Conservation (phyloP, 352 stramenopile species). For the Globisporangium solare region DNA sequence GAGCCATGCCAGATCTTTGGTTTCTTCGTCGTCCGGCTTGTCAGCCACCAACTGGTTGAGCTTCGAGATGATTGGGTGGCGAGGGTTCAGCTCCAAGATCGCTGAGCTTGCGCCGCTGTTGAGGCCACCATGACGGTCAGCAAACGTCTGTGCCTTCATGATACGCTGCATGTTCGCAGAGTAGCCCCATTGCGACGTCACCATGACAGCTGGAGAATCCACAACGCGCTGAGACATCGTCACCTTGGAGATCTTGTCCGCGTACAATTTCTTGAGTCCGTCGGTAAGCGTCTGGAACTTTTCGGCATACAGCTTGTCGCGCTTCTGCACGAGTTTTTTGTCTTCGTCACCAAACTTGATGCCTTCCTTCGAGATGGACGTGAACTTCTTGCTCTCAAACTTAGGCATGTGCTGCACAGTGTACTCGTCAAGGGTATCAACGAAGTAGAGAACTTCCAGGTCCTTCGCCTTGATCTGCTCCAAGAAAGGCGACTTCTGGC, state of each 20-base stretch:
- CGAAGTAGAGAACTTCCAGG: constrained; percentile 98
- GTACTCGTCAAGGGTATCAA: constrained; percentile 99
- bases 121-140: constrained; percentile 47
- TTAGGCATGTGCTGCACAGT: constrained; percentile 93
- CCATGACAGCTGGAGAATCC: constrained; percentile 94
- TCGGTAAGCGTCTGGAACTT: constrained; percentile 96
- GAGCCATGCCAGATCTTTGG: constrained; percentile 94
- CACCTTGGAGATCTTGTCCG: constrained; percentile 93
- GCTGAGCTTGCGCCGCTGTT: constrained; percentile 53
- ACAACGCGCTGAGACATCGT: constrained; percentile 93
- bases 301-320: constrained; percentile 95
- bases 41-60: constrained; percentile 83
- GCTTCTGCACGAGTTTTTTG: constrained; percentile 91
- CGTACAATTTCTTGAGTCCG: constrained; percentile 95
- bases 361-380: constrained; percentile 97
- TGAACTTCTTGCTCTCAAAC: constrained; percentile 94
- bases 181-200: constrained; percentile 96
- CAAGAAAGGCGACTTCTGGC: constrained; percentile 95
- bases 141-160: constrained; percentile 97
- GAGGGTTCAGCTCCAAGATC: constrained; percentile 98
- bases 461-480: constrained; percentile 96
- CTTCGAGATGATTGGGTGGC: constrained; percentile 97
- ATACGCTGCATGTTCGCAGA: constrained; percentile 99
- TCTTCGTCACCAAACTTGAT: constrained; percentile 99
- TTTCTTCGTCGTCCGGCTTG: constrained; percentile 76